phyloP scores from a whole-genome alignment of 345 rosid genomes.

The Boechera retrofracta region DNA sequence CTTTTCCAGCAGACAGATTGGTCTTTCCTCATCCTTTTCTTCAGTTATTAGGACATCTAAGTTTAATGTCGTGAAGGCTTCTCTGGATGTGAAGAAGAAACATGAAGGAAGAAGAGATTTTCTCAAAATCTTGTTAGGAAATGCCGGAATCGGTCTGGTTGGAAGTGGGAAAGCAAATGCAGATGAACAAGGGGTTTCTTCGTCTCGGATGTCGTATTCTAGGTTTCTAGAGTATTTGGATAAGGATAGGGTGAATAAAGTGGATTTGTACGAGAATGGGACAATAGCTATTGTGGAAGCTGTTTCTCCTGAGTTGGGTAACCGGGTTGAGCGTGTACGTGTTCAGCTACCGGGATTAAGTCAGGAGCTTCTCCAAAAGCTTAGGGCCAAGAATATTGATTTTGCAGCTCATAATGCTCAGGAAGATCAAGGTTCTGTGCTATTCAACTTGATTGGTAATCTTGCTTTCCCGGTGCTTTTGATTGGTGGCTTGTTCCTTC shows the following conservation, averaged over 20 bases:
- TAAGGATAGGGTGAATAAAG: slow-evolving; percentile 84
- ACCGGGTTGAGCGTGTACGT: slow-evolving; percentile 91
- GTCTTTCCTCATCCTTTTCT: slow-evolving; percentile 46
- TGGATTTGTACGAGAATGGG: slow-evolving; percentile 94
- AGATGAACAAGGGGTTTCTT: slow-evolving; percentile 91
- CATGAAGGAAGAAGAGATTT: slow-evolving; percentile 75
- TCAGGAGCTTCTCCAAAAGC: slow-evolving; percentile 95
- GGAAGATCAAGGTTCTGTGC: slow-evolving; percentile 88
- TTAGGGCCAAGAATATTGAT: slow-evolving; percentile 93
- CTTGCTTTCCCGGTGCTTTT: slow-evolving; percentile 88
- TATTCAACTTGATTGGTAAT: slow-evolving; percentile 88
- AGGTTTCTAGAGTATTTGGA: slow-evolving; percentile 96
- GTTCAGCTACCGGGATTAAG: slow-evolving; percentile 95
- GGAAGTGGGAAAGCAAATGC: slow-evolving; percentile 79
- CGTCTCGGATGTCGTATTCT: slow-evolving; percentile 98
- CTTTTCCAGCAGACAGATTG: slow-evolving; percentile 49
- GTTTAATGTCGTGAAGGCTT: slow-evolving; percentile 54
- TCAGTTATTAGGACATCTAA: slow-evolving; percentile 49
- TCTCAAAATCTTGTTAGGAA: slow-evolving; percentile 73
- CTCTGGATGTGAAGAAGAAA: slow-evolving; percentile 56
- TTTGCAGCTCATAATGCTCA: slow-evolving; percentile 98
- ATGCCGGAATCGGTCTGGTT: slow-evolving; percentile 63
- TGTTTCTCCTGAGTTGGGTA: slow-evolving; percentile 93
- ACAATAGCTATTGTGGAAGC: slow-evolving; percentile 99
- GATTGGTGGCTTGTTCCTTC: slow-evolving; percentile 96